Evolutionary conservation across 306 rosid genomes (phyloP), one percentile per base, ranked within the genome.

Genomic region (Vigna unguiculata): DNA sequence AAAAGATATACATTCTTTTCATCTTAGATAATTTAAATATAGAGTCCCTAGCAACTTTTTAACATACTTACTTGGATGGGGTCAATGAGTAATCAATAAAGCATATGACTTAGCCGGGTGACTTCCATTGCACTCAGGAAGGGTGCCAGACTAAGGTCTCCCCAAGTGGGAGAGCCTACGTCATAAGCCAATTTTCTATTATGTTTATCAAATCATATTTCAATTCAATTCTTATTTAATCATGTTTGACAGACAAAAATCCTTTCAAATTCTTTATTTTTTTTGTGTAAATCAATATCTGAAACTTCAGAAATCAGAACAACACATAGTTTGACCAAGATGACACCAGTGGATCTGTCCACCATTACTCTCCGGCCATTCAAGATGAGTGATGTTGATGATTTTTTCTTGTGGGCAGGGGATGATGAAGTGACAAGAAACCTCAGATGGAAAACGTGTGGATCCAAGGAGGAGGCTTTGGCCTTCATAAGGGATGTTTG

Each of bases 61-160:
- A 43, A 83, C 4, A 6, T 47, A 86, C 86, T 83, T 85, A 87
- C 90, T 87, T 87, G 91, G 91, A 85, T 87, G 88, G 87, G 88
- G 87, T 85, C 85, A 1, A 86, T 88, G 81, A 78, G 77, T 22
- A 88, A 82, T 88, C 93, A 72, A 0, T 3, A 58, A 88, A 87
- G 83, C 69, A 67, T 73, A 86, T 88, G 87, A 83, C 86, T 86
- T 86, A 65, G 85, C 48, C 6, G 14, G 20, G 85, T 68, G 82
- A 59, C 88, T 49, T 88, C 77, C 89, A 88, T 86, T 90, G 92
- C 92, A 90, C 96, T 2, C 4, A 0, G 91, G 84, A 84, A 79
- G 88, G 87, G 90, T 86, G 78, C 82, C 17, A 0, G 76, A 46
- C 79, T 85, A 88, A 74, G 91, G 91, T 88, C 93, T 86, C 75